Evolutionary conservation across 2,329 filamentous ascomycete species (phyloP).

Genomic region (Onygena corvina): DNA sequence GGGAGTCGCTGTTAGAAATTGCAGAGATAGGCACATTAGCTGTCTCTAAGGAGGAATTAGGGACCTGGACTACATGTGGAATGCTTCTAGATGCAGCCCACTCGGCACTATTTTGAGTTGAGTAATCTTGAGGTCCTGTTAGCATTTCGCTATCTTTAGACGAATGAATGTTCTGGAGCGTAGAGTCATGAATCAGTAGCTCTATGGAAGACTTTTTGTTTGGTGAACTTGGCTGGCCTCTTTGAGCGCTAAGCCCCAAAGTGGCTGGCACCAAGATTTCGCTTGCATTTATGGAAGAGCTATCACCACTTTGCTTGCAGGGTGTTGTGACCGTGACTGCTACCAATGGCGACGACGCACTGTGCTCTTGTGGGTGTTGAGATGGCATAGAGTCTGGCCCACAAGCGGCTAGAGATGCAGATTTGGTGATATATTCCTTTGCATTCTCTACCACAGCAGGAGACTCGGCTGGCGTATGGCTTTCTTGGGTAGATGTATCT

Average conservation of each 20-base stretch:
- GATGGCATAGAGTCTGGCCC: not conserved
- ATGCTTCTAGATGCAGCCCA: not conserved
- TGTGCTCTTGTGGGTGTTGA: not conserved
- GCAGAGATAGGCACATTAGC: too few species aligned
- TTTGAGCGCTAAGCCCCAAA: not conserved
- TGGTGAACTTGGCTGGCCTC: not conserved
- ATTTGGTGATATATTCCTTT: not conserved
- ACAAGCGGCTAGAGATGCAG: not conserved
- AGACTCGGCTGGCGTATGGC: not conserved
- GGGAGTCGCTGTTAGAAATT: not conserved
- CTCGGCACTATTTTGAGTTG: too few species aligned
- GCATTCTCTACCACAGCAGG: not conserved
- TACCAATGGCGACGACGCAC: not conserved
- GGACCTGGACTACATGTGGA: not conserved
- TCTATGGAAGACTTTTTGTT: not conserved
- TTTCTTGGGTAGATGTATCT: slow-evolving; percentile 11
- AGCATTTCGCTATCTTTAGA: not conserved
- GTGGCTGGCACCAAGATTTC: not conserved
- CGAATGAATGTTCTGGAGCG: not conserved
- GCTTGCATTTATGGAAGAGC: not conserved
- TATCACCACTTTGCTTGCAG: not conserved
- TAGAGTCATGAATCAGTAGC: not conserved
- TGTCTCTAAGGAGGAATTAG: not conserved
- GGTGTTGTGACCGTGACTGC: not conserved
- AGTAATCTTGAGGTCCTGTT: not conserved